Evolutionary conservation across 176 grass and related monocot species (phyloP).

Genomic region (Zoysia japonica): DNA sequence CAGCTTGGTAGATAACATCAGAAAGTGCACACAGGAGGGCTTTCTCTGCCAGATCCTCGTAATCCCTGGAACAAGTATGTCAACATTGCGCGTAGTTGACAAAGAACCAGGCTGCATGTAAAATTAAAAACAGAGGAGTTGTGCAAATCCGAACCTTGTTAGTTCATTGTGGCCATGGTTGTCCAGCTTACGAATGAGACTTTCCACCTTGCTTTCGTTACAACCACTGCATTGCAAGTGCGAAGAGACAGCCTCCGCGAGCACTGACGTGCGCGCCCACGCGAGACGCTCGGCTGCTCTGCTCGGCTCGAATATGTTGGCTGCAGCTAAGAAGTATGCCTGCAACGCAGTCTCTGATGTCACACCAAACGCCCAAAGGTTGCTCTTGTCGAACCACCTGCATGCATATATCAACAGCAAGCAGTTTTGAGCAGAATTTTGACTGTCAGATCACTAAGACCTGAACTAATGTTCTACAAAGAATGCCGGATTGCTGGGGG

Average conservation of each 20-base stretch:
- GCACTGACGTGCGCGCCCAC: constrained; percentile 43
- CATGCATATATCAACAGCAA: constrained; percentile 1
- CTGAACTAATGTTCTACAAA: neutral
- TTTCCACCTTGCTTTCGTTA: neutral
- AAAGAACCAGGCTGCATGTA: too few relatives aligned
- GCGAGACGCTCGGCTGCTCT: constrained; percentile 38
- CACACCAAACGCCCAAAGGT: neutral
- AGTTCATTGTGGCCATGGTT: neutral
- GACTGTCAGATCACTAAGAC: too few relatives aligned
- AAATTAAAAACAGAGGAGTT: neutral
- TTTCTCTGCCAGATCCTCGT: neutral
- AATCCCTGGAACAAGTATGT: neutral
- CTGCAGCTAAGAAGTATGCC: constrained; percentile 57
- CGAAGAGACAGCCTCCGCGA: constrained; percentile 27
- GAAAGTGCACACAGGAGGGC: neutral
- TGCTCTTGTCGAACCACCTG: constrained; percentile 54
- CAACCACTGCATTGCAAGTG: neutral
- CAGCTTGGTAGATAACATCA: neutral
- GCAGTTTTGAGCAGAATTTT: neutral
- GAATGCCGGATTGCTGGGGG: neutral
- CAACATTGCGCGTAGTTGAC: too few relatives aligned
- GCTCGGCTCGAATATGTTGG: constrained; percentile 52
- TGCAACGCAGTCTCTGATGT: constrained; percentile 1
- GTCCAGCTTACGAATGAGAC: constrained; percentile 6
- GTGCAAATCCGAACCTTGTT: neutral